A percentile compares a stretch with the other conserved stretches of the same genome.
phyloP scores from a whole-genome alignment of 2,329 filamentous ascomycete genomes.

The Pestalotiopsis sp. region DNA sequence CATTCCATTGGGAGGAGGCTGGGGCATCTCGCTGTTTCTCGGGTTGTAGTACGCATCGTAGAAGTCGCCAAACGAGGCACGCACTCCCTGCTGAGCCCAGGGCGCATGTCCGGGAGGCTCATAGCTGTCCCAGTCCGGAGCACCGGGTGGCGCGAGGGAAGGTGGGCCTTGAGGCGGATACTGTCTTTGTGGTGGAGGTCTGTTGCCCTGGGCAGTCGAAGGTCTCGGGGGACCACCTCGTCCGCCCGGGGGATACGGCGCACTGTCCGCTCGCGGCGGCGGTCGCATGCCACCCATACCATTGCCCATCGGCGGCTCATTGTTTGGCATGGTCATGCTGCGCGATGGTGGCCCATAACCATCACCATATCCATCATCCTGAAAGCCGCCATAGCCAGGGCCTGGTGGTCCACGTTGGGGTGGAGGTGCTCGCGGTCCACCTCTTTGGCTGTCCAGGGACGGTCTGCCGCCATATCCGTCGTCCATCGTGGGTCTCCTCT shows the following conservation, averaged over 20 bases:
- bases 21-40: conserved; percentile 31
- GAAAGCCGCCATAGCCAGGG: conserved; percentile 39
- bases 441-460: conserved; percentile 35
- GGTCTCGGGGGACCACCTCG: conserved; percentile 54
- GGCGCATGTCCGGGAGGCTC: conserved; percentile 33
- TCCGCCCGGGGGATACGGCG: conserved; percentile 47
- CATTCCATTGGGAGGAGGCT: conserved; percentile 35
- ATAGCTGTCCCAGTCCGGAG: conserved; percentile 14
- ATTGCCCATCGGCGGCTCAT: conserved; percentile 42
- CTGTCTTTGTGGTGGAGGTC: conserved; percentile 55
- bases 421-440: conserved; percentile 36
- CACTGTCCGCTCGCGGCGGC: conserved; percentile 44
- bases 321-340: conserved; percentile 64
- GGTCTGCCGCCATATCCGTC: conserved; percentile 31
- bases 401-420: conserved; percentile 35
- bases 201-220: conserved; percentile 56
- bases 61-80: conserved; percentile 50
- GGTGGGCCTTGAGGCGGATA: conserved; percentile 50
- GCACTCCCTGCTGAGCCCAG: conserved; percentile 36
- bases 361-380: conserved; percentile 37
- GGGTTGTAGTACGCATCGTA: conserved; percentile 59
- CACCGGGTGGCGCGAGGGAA: conserved; percentile 23
- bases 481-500: conserved; percentile 37
- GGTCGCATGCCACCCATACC: conserved; percentile 35
- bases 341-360: conserved; percentile 56